Percentiles rank a stretch among this genome's conserved stretches.
phyloP scores from a whole-genome alignment of 352 stramenopile genomes.

The Pythium graminicola region DNA sequence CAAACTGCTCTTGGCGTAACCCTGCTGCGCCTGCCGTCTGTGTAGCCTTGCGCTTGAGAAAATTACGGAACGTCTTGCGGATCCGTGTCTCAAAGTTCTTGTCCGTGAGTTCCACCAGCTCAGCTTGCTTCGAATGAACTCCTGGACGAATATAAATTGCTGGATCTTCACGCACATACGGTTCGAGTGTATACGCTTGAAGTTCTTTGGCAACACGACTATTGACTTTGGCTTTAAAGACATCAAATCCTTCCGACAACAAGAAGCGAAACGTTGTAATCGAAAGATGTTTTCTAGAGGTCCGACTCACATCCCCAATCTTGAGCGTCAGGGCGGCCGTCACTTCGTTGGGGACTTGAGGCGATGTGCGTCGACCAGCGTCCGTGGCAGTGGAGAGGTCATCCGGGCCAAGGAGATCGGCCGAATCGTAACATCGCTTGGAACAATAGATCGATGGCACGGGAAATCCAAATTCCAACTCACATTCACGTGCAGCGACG shows the following conservation, averaged over 20 bases:
- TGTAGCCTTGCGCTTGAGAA: conserved; percentile 58
- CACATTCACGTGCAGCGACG: conserved; percentile 32
- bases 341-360: conserved; percentile 53
- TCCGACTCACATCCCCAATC: conserved; percentile 62
- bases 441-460: conserved; percentile 30
- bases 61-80: conserved; percentile 68
- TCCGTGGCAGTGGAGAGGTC: not conserved
- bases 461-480: conserved; percentile 31
- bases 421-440: conserved; percentile 33
- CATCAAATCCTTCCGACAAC: conserved; percentile 64
- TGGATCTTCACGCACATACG: conserved; percentile 50
- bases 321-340: conserved; percentile 65
- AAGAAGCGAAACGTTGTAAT: conserved; percentile 59
- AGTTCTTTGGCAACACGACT: conserved; percentile 46
- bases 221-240: conserved; percentile 66
- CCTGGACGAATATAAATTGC: conserved; percentile 74
- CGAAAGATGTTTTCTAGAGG: conserved; percentile 62
- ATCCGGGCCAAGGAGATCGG: conserved; percentile 15
- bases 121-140: conserved; percentile 74
- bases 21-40: conserved; percentile 7
- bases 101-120: conserved; percentile 58
- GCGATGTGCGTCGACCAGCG: conserved; percentile 16
- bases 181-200: conserved; percentile 31
- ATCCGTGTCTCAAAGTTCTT: conserved; percentile 67
- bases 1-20: conserved; percentile 31